A percentile compares a stretch with the other conserved stretches of the same genome.
Conservation (phyloP, 2,329 filamentous ascomycete genomes). For the Pseudogymnoascus sp. region DNA sequence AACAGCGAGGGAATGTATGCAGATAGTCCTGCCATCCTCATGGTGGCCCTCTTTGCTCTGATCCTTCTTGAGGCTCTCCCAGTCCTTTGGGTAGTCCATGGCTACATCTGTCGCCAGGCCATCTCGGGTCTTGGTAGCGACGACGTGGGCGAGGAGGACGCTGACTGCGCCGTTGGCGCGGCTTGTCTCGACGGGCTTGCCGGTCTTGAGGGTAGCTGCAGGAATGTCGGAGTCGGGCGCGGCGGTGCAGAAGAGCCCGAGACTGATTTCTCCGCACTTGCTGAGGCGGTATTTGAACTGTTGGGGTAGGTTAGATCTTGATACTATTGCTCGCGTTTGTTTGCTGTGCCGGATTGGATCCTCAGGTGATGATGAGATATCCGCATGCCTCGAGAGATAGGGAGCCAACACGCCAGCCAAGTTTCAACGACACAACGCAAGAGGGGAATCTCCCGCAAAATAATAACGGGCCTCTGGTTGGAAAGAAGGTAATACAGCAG, state of each 20-base stretch:
- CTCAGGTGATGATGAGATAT: not conserved
- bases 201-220: slow-evolving; percentile 45
- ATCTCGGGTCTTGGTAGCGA: slow-evolving; percentile 62
- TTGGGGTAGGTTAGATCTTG: not conserved
- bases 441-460: not conserved
- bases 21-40: slow-evolving; percentile 64
- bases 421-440: not conserved
- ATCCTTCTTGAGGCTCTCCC: slow-evolving; percentile 42
- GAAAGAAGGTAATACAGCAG: not conserved
- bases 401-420: not conserved
- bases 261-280: slow-evolving; percentile 64
- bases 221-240: slow-evolving; percentile 39
- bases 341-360: not conserved
- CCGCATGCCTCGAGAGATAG: not conserved
- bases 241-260: slow-evolving; percentile 70
- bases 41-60: slow-evolving; percentile 56
- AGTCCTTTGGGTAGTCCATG: slow-evolving; percentile 66
- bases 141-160: slow-evolving; percentile 67
- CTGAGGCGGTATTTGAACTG: slow-evolving; percentile 71
- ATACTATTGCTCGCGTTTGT: not conserved
- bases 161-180: slow-evolving; percentile 45
- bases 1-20: slow-evolving; percentile 75
- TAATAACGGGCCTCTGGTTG: not conserved
- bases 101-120: slow-evolving; percentile 61
- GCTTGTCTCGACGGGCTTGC: slow-evolving; percentile 51